phyloP scores from a whole-genome alignment of 192 early-diverging fungal genomes.

The Rhizoclosmatium sp. region DNA sequence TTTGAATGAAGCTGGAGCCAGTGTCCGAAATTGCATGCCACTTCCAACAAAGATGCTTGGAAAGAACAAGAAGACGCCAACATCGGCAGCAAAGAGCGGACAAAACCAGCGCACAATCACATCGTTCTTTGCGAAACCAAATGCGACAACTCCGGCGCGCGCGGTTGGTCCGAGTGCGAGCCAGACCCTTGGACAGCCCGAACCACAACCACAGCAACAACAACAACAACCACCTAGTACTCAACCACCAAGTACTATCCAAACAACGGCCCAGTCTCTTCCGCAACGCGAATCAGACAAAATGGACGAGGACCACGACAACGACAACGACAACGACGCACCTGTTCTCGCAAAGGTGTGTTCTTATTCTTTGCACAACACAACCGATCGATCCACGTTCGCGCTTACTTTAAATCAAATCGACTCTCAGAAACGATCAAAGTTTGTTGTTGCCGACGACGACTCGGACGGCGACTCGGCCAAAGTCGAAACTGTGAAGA shows the following conservation, averaged over 20 bases:
- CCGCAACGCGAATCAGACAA: background rate
- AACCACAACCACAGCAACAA: background rate
- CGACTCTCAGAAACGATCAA: background rate
- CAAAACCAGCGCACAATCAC: constrained; percentile 28
- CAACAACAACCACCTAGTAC: background rate
- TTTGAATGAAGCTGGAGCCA: too few species aligned
- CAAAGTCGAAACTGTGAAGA: too few species aligned
- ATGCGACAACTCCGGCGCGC: background rate
- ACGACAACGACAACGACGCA: constrained; percentile 18
- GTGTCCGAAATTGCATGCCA: too few species aligned
- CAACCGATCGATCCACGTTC: background rate
- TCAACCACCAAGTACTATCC: background rate
- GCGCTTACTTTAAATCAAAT: background rate
- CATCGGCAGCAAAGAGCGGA: background rate
- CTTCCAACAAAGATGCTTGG: background rate
- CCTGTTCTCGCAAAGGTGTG: background rate
- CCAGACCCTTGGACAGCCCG: background rate
- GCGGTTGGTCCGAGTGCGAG: background rate
- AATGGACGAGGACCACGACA: background rate
- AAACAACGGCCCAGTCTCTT: background rate
- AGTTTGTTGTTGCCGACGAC: background rate
- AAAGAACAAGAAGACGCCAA: constrained; percentile 2
- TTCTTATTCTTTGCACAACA: background rate
- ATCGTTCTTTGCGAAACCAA: constrained; percentile 21
- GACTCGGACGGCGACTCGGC: background rate